Percentiles rank a stretch among this genome's conserved stretches.
phyloP scores from a whole-genome alignment of 2,329 filamentous ascomycete genomes.

The Ilyonectria mors-panacis region DNA sequence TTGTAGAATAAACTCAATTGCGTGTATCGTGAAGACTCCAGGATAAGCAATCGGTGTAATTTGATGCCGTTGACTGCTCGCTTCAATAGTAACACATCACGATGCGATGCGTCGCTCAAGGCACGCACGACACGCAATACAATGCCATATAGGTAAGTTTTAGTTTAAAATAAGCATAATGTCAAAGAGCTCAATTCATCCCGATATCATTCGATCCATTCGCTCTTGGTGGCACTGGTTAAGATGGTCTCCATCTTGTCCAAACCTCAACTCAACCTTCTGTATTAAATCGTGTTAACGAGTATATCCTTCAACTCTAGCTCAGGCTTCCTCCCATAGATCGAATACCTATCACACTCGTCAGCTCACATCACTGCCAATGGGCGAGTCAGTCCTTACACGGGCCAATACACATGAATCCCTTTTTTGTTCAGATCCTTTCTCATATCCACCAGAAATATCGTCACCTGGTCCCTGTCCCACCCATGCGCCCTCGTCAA shows the following conservation, averaged over 20 bases:
- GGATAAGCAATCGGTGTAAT: neutral
- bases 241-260: no score
- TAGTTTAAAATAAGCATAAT: neutral
- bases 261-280: neutral
- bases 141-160: neutral
- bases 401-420: constrained; percentile 34
- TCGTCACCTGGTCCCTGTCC: constrained; percentile 17
- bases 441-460: constrained; percentile 35
- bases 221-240: neutral
- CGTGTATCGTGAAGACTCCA: neutral
- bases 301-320: neutral
- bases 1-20: neutral
- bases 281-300: neutral
- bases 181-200: neutral
- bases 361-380: neutral
- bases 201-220: neutral
- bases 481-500: constrained; percentile 36
- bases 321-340: constrained; percentile 32
- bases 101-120: constrained; percentile 1
- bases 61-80: neutral
- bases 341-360: constrained; percentile 20
- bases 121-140: neutral
- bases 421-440: constrained; percentile 25
- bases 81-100: neutral
- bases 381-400: constrained; percentile 17